phyloP scores from a whole-genome alignment of 148 eudicot species.

The Heliamphora exappendiculata region DNA sequence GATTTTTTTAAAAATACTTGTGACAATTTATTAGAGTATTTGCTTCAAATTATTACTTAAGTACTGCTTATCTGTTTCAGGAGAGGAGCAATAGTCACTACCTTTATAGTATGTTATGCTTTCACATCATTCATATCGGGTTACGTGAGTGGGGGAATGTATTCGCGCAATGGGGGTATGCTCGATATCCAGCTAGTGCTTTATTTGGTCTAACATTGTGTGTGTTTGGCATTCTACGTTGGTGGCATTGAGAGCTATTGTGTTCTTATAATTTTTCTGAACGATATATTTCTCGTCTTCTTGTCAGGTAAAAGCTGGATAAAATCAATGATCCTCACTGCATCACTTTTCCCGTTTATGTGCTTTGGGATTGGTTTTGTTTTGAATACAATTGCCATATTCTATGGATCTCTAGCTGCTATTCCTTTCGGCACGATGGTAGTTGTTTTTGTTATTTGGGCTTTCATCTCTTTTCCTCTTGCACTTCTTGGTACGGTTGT shows the following conservation, averaged over 20 bases:
- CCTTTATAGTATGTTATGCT: constrained; percentile 76
- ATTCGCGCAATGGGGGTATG: constrained; percentile 76
- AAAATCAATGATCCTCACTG: constrained; percentile 70
- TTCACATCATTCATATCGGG: constrained; percentile 84
- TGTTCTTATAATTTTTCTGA: not conserved
- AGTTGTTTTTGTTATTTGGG: constrained; percentile 80
- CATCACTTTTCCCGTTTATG: constrained; percentile 74
- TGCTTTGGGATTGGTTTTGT: constrained; percentile 81
- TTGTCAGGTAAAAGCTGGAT: constrained; percentile 80
- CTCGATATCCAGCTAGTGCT: not conserved
- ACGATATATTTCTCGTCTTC: not conserved
- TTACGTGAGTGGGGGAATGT: constrained; percentile 90
- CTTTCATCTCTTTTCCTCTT: constrained; percentile 77
- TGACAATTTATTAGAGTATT: constrained; percentile 10
- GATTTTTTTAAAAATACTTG: not conserved
- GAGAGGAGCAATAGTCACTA: constrained; percentile 86
- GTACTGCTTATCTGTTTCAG: constrained; percentile 30
- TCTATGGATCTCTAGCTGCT: constrained; percentile 80
- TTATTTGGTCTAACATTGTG: not conserved
- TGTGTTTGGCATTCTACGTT: not conserved
- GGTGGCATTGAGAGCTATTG: not conserved
- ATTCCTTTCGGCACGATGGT: constrained; percentile 85
- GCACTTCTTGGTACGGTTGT: constrained; percentile 83
- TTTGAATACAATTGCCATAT: constrained; percentile 74
- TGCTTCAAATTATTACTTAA: constrained; percentile 17